Base-by-base conservation (phyloP, 352 stramenopile species). In the Phytophthora foliorum region DNA sequence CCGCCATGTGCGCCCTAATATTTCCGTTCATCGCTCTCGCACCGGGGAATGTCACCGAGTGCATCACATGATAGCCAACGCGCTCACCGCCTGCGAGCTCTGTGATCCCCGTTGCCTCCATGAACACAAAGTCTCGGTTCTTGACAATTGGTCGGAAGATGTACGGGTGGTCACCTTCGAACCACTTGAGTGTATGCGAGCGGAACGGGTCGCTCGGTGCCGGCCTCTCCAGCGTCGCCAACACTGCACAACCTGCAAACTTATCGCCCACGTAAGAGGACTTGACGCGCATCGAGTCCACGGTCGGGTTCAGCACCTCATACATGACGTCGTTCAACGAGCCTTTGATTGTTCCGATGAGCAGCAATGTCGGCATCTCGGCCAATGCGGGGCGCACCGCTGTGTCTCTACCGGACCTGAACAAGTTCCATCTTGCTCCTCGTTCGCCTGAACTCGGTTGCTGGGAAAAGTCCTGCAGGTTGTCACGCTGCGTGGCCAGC, bases 21-120 rank as follows among this genome's bases (percentile, higher is more conserved):
- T 66, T 67, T 5, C 41, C 52, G 10, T 63, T 63, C 38, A 80
- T 63, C 39, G 46, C 36, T 19, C 38, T 48, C 16, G 71, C 71
- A 9, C 70, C 63, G 0, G 67, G 56, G 22, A 82, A 81, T 29
- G 64, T 64, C 34, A 91, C 52, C 22, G 83, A 90, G 55, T 87
- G 82, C 56, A 84, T 54, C 46, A 89, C 51, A 49, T 87, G 78
- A 51, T 84, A 91, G 17, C 78, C 78, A 0, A 89, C 49, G 29
- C 68, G 67, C 27, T 86, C 78, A 21, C 79, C 70, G 16, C 46
- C 72, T 5, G 31, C 34, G n/a, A 86, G 61, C 8, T 56, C 11
- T 2, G 44, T 55, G 21, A 69, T 55, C 14, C 82, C 80, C 7
- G 78, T 89, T n/a, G 69, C 57, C 29, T 91, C 79, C 52, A 87